Evolutionary conservation across 345 rosid genomes (phyloP).

Genomic region (Eucalyptus shirleyi): DNA sequence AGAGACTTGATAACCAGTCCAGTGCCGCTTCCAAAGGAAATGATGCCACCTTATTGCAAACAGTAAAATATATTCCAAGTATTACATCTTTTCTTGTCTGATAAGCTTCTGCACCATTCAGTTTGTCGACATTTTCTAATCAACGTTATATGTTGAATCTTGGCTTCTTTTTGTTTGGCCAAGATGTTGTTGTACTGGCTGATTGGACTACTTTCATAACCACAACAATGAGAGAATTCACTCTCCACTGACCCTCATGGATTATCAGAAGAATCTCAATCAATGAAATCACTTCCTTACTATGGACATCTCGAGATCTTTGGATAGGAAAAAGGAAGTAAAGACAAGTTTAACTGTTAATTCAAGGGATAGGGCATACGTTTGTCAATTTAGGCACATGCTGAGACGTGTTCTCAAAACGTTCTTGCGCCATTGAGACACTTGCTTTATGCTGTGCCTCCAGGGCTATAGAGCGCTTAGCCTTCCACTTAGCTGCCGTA

Average conservation of each 20-base stretch:
- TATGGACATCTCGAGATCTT: background rate
- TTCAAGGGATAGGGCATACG: conserved; percentile 3
- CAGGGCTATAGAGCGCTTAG: background rate
- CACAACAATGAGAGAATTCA: background rate
- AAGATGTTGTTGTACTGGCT: background rate
- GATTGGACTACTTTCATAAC: background rate
- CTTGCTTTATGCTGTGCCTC: conserved; percentile 9
- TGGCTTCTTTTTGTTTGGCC: background rate
- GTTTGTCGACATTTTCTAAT: background rate
- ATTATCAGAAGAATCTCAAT: background rate
- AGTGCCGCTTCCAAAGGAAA: background rate
- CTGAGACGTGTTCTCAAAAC: background rate
- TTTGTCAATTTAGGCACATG: background rate
- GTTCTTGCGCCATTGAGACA: conserved; percentile 1
- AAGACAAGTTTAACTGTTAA: background rate
- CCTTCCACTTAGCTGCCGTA: background rate
- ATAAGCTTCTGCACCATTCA: background rate
- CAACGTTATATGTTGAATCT: background rate
- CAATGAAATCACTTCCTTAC: background rate
- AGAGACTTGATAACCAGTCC: background rate
- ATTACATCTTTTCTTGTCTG: background rate
- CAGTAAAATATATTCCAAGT: background rate
- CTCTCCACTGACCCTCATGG: background rate
- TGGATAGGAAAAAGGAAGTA: background rate
- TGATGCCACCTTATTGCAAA: background rate